A percentile compares a stretch with the other conserved stretches of the same genome.
Conservation (phyloP, 805 yeast species). For the Ogataea wickerhamii region DNA sequence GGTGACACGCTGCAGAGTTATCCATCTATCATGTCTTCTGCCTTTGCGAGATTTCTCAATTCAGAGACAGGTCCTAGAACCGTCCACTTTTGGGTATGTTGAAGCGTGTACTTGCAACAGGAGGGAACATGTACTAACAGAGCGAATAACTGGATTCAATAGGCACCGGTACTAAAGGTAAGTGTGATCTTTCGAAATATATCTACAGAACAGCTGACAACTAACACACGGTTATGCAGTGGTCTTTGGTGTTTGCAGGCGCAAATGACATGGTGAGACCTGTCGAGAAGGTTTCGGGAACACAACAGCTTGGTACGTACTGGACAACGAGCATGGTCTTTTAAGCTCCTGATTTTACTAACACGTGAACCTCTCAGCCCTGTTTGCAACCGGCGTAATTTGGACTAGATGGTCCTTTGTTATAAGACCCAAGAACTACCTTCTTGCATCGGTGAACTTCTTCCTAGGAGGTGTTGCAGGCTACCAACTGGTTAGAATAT, state of each 20-base stretch:
- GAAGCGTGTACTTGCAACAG: background rate
- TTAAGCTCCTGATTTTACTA: background rate
- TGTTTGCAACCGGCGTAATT: constrained; percentile 86
- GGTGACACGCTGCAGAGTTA: too few species aligned
- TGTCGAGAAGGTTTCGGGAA: constrained; percentile 85
- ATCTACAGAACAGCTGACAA: too few species aligned
- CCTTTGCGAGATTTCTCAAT: constrained; percentile 67
- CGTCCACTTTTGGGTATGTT: constrained; percentile 91
- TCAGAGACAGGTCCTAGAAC: constrained; percentile 95
- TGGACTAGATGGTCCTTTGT: constrained; percentile 99
- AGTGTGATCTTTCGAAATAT: constrained; percentile 11
- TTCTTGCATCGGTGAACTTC: constrained; percentile 91
- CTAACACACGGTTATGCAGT: too few species aligned
- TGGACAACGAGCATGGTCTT: background rate
- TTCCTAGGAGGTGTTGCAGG: constrained; percentile 90
- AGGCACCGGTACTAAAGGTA: constrained; percentile 59
- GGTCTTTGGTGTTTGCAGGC: constrained; percentile 93
- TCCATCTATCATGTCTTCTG: too few species aligned
- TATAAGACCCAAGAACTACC: constrained; percentile 79
- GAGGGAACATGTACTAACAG: constrained; percentile 10
- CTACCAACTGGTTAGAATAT: constrained; percentile 71
- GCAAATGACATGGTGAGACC: constrained; percentile 84
- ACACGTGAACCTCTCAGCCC: constrained; percentile 38
- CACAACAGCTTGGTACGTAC: constrained; percentile 58
- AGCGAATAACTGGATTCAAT: constrained; percentile 1